Conservation (phyloP, 106 monocot genomes). For the Cymbidium sinense region DNA sequence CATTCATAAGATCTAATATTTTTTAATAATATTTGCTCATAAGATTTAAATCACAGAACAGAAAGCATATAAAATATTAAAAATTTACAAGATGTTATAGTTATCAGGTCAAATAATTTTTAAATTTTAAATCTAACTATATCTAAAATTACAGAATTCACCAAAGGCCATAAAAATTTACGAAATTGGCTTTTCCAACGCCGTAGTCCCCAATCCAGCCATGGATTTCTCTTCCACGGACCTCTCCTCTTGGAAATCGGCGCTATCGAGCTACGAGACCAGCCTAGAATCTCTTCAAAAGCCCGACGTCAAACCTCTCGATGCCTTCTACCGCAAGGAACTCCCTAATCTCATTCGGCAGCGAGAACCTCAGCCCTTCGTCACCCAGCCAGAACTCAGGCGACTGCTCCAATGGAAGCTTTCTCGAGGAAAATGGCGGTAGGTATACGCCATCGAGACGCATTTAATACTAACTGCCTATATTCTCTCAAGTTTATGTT, state of each 20-base stretch:
- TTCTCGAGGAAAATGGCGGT: constrained; percentile 93
- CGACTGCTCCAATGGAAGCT: constrained; percentile 91
- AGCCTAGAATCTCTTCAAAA: constrained; percentile 45
- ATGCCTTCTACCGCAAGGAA: constrained; percentile 57
- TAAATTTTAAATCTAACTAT: too few relatives aligned
- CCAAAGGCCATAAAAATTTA: too few relatives aligned
- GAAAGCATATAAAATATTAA: too few relatives aligned
- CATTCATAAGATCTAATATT: too few relatives aligned
- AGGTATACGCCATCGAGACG: not conserved
- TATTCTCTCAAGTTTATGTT: not conserved
- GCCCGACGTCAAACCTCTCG: constrained; percentile 58
- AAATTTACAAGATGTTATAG: too few relatives aligned
- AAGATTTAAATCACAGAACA: too few relatives aligned
- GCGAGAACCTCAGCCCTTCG: constrained; percentile 57
- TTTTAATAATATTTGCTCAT: too few relatives aligned
- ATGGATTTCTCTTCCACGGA: constrained; percentile 47
- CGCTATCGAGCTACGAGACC: constrained; percentile 41
- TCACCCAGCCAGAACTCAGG: constrained; percentile 64
- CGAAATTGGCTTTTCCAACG: too few relatives aligned
- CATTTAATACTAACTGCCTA: not conserved
- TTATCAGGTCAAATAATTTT: too few relatives aligned
- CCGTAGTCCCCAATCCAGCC: not conserved
- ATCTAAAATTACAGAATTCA: too few relatives aligned
- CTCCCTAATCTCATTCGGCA: constrained; percentile 47
- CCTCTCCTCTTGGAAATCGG: constrained; percentile 39